phyloP scores from a whole-genome alignment of 176 grass and related monocot genomes.

The Avena insularis region DNA sequence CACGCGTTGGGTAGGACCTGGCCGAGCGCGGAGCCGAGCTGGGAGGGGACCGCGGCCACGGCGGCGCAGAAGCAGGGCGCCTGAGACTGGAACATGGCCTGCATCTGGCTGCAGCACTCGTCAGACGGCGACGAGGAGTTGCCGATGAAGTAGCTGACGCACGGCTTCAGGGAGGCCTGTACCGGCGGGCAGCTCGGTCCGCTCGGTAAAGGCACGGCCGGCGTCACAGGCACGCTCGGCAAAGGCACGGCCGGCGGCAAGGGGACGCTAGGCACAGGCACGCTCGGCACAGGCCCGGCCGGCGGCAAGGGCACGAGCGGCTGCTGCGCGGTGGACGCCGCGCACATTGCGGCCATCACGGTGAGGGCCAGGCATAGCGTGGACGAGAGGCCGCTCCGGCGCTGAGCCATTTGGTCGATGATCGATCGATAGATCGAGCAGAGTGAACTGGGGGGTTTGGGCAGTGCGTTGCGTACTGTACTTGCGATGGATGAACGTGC shows the following conservation, averaged over 20 bases:
- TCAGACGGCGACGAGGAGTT: slow-evolving; percentile 69
- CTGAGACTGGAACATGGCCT: slow-evolving; percentile 59
- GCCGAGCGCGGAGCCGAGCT: slow-evolving; percentile 52
- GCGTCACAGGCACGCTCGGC: background rate
- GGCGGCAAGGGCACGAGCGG: background rate
- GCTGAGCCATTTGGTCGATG: slow-evolving; percentile 3
- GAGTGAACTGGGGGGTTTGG: background rate
- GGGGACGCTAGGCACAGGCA: background rate
- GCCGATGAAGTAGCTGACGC: slow-evolving; percentile 64
- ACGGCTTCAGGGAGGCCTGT: slow-evolving; percentile 53
- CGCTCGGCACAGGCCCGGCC: background rate
- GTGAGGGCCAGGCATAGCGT: slow-evolving; percentile 31
- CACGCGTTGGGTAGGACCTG: slow-evolving; percentile 55
- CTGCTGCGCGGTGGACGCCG: slow-evolving; percentile 49
- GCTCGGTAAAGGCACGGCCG: background rate
- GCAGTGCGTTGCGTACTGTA: background rate
- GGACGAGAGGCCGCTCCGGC: background rate
- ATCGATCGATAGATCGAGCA: background rate
- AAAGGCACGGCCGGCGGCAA: background rate
- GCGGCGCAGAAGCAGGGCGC: slow-evolving; percentile 66
- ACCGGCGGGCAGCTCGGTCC: slow-evolving; percentile 51
- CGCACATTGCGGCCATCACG: slow-evolving; percentile 3
- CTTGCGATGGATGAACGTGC: background rate
- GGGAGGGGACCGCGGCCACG: slow-evolving; percentile 38
- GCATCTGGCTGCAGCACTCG: slow-evolving; percentile 65